Base-by-base conservation (phyloP, 495 filamentous ascomycete species). In the Hypoxylon perforatum region DNA sequence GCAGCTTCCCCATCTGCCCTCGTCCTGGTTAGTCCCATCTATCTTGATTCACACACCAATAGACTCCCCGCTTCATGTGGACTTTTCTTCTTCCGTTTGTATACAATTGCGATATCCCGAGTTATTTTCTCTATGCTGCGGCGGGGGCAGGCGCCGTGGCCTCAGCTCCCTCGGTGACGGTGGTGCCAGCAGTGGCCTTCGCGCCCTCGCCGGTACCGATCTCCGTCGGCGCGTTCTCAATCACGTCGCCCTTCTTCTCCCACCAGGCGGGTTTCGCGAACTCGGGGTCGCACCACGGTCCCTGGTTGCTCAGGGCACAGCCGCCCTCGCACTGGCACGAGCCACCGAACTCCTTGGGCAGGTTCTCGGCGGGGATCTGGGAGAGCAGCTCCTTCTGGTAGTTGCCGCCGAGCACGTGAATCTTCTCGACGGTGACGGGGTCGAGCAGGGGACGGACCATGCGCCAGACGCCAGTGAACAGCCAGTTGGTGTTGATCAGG, bases 401-500 rank as follows among this genome's bases (percentile, higher is more conserved):
- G 36, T 82, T 79, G 67, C 81, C 79, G 61, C 94, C 93, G 12
- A 98, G 85, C 51, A 99, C 87, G 77, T 97, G 89, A 75, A 99
- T 99, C 87, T 99, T 99, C 62, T 87, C 81, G 33, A 97, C 94
- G 21, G 95, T 99, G 70, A 98, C 92, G 51, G 95, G 95, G 82
- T 99, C 95, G 49, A 99, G 83, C 85, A 96, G 97, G 19, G 85
- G 83, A 84, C 96, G 96, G 75, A 99, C 84, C 51, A 96, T 82
- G 73, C 78, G 86, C 83, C 95, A 99, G 50, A 90, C 91, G 65
- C 80, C 80, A 67, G 88, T 87, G 84, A 96, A 97, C 22, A 92
- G 92, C 92, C 93, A 97, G 28, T 93, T 94, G 15, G 94, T 92
- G 82, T 99, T 99, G 87, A 98, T 97, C 57, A 99, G 79, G 82